Evolutionary conservation across 805 yeast genomes (phyloP).

Genomic region (Schwanniomyces pseudopolymorphus): DNA sequence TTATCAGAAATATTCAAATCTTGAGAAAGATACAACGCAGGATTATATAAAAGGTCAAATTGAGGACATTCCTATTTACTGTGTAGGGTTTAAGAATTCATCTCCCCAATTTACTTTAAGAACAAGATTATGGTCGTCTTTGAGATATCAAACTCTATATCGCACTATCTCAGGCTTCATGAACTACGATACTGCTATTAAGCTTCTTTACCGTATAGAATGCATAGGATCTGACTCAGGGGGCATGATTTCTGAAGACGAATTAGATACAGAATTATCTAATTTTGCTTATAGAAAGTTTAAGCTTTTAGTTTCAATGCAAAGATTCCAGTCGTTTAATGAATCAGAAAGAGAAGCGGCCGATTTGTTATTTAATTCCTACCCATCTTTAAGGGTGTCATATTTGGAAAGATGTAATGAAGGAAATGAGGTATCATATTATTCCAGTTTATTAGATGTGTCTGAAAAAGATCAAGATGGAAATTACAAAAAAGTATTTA

Average conservation of each 20-base stretch:
- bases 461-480: conserved; percentile 53
- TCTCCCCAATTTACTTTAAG: conserved; percentile 62
- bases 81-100: conserved; percentile 70
- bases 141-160: conserved; percentile 79
- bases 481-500: conserved; percentile 39
- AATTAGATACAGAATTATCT: conserved; percentile 21
- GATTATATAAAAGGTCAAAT: conserved; percentile 38
- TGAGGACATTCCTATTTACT: conserved; percentile 67
- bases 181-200: conserved; percentile 75
- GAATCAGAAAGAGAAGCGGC: conserved; percentile 68
- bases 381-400: conserved; percentile 63
- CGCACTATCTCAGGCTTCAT: conserved; percentile 82
- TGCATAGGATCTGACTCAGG: conserved; percentile 45
- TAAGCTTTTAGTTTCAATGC: conserved; percentile 83
- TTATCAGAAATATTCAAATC: background rate
- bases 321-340: conserved; percentile 66
- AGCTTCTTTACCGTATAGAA: conserved; percentile 66
- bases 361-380: conserved; percentile 64
- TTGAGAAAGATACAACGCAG: conserved; percentile 4
- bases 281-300: conserved; percentile 74
- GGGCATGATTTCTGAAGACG: conserved; percentile 2
- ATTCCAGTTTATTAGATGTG: conserved; percentile 56
- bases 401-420: conserved; percentile 50
- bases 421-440: conserved; percentile 47
- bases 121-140: conserved; percentile 85